phyloP scores from a whole-genome alignment of 2,329 filamentous ascomycete genomes.

The Pseudocercospora vitis region DNA sequence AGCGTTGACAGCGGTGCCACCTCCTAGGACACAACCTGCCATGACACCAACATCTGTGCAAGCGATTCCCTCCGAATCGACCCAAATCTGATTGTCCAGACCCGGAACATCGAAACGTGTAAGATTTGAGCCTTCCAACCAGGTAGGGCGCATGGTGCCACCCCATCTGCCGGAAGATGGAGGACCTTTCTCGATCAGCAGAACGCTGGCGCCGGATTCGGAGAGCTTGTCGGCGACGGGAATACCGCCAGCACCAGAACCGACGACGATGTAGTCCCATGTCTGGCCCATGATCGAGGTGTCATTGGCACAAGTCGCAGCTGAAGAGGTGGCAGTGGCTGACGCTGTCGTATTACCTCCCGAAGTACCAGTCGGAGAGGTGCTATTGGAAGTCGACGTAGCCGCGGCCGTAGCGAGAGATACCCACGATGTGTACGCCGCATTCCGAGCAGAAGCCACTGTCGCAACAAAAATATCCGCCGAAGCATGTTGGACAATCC shows the following conservation, averaged over 20 bases:
- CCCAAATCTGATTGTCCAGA: conserved; percentile 70
- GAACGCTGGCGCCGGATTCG: conserved; percentile 63
- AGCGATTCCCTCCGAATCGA: conserved; percentile 61
- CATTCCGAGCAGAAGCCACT: conserved; percentile 47
- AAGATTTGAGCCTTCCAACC: conserved; percentile 62
- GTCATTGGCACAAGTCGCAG: conserved; percentile 31
- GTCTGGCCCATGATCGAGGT: conserved; percentile 43
- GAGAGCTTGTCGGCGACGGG: conserved; percentile 62
- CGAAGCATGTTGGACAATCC: conserved; percentile 57
- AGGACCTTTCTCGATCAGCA: conserved; percentile 55
- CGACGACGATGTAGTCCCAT: conserved; percentile 65
- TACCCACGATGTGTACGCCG: conserved; percentile 45
- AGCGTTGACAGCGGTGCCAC: conserved; percentile 66
- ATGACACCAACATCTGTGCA: conserved; percentile 71
- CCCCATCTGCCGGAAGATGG: conserved; percentile 65
- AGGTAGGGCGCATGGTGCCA: conserved; percentile 60
- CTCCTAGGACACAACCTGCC: conserved; percentile 70
- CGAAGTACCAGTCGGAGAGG: conserved; percentile 20
- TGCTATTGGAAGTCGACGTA: conserved; percentile 39
- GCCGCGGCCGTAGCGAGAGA: conserved; percentile 37
- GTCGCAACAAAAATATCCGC: conserved; percentile 55
- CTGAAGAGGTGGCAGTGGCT: conserved; percentile 26
- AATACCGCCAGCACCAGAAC: conserved; percentile 63
- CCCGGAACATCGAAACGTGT: conserved; percentile 72
- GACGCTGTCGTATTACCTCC: conserved; percentile 24